These are phyloP conservation scores for Geotrichum ghanense DNA, from an alignment of 805 yeast genomes.

Conservation along the genomic window DNA sequence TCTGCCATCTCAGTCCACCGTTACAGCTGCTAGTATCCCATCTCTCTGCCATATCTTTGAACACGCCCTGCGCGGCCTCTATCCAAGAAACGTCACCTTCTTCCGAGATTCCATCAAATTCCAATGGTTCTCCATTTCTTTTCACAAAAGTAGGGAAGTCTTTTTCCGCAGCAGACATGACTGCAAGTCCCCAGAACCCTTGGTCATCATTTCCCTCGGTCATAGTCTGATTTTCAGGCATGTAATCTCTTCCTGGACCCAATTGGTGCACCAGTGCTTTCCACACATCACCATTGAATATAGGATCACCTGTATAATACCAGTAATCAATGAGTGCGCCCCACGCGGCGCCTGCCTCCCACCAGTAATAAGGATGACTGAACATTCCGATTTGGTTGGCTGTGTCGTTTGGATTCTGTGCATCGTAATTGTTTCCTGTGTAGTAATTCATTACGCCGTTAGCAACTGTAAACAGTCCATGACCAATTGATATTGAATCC, in stretches of 20 bases:
- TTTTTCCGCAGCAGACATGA: conserved; percentile 83
- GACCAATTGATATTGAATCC: conserved; percentile 32
- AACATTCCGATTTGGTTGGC: conserved; percentile 75
- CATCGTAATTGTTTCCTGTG: conserved; percentile 48
- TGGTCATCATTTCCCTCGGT: conserved; percentile 98
- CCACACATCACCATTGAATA: conserved; percentile 47
- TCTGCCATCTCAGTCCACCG: conserved; percentile 96
- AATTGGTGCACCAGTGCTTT: conserved; percentile 62
- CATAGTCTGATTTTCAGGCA: conserved; percentile 78
- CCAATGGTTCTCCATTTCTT: background rate
- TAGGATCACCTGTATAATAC: conserved; percentile 55
- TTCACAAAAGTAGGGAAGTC: conserved; percentile 43
- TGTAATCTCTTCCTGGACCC: conserved; percentile 63
- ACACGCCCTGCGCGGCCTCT: conserved; percentile 75
- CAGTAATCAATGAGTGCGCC: conserved; percentile 76
- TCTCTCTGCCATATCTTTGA: conserved; percentile 78
- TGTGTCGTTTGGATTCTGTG: background rate
- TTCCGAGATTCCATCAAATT: conserved; percentile 4
- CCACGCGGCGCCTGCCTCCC: conserved; percentile 98
- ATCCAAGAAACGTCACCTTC: conserved; percentile 63
- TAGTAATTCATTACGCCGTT: conserved; percentile 61
- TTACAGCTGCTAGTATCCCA: conserved; percentile 71
- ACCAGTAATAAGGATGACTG: conserved; percentile 88
- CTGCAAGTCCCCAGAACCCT: conserved; percentile 93
- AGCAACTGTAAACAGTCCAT: conserved; percentile 41